Percentiles rank a stretch among this genome's conserved stretches.
Evolutionary conservation across 2,329 filamentous ascomycete species (phyloP).

Genomic region (Trichoderma sp.): DNA sequence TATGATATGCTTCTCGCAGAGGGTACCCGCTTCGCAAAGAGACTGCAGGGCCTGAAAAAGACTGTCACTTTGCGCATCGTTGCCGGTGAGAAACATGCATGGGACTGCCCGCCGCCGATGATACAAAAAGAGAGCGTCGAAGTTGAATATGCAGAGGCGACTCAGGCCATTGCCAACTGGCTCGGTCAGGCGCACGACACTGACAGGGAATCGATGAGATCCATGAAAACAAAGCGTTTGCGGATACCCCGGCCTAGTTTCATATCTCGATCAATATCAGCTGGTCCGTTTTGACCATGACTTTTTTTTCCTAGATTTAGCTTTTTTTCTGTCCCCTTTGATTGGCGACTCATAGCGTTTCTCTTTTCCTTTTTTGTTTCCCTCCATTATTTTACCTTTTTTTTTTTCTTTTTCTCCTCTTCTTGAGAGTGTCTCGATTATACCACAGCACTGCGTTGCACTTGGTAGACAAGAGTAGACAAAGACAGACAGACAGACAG

Average conservation of each 20-base stretch:
- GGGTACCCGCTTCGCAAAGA: slow-evolving; percentile 61
- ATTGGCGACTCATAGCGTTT: neutral
- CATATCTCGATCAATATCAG: slow-evolving; percentile 38
- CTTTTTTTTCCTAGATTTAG: neutral
- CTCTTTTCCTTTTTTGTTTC: neutral
- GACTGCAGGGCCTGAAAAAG: slow-evolving; percentile 47
- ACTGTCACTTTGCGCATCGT: slow-evolving; percentile 46
- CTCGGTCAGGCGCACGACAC: slow-evolving; percentile 42
- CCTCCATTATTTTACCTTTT: neutral
- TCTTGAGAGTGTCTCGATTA: neutral
- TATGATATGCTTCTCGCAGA: slow-evolving; percentile 65
- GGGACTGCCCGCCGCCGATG: slow-evolving; percentile 52
- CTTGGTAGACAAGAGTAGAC: slow-evolving; percentile 7
- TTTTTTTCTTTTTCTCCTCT: neutral
- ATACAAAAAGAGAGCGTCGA: slow-evolving; percentile 46
- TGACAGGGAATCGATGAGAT: slow-evolving; percentile 40
- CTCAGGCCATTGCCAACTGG: slow-evolving; percentile 46
- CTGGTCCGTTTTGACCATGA: slow-evolving; percentile 27
- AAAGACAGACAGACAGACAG: neutral
- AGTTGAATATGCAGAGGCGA: slow-evolving; percentile 50
- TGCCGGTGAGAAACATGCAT: slow-evolving; percentile 49
- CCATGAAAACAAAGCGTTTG: slow-evolving; percentile 39
- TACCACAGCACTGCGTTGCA: neutral
- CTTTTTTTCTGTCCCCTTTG: neutral
- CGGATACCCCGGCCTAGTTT: slow-evolving; percentile 36